Evolutionary conservation across 2,329 filamentous ascomycete genomes (phyloP), one percentile per base, ranked within the genome.

Genomic region (Fusarium nurragi): DNA sequence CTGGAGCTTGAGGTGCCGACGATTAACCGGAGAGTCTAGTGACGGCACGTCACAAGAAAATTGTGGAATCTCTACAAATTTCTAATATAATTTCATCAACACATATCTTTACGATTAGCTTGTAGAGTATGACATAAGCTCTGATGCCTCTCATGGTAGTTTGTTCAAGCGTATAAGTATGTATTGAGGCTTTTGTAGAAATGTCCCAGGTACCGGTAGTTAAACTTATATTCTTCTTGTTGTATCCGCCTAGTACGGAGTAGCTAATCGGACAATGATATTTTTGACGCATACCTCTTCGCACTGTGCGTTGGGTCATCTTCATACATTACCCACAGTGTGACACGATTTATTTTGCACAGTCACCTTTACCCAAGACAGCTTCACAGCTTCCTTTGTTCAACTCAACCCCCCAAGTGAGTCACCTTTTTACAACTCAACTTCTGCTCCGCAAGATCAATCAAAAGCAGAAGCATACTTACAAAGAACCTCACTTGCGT

Each of bases 1-100:
- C 57, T 60, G 54, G 59, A 75, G 70, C 73, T 75, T 53, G 43
- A 25, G 32, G 32, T 18, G 8, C 32, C 32, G 32, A 34, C 10
- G n/a, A 34, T 39, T 22, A 26, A 55, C 73, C 73, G 72, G 60
- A 66, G 68, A 75, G 44, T 59, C 52, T 48, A 53, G 34, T 56
- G 49, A 34, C 32, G 37, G 47, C 34, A 56, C 26, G 26, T n/a
- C n/a, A n/a, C n/a, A n/a, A n/a, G n/a, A n/a, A n/a, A n/a, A n/a
- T n/a, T n/a, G n/a, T n/a, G n/a, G n/a, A n/a, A n/a, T n/a, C n/a
- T n/a, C n/a, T n/a, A n/a, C n/a, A n/a, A n/a, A n/a, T n/a, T n/a
- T n/a, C n/a, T n/a, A n/a, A n/a, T n/a, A n/a, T n/a, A n/a, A n/a
- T n/a, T n/a, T n/a, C n/a, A n/a, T n/a, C n/a, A n/a, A n/a, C n/a